Base-by-base conservation (phyloP, 441 rosid genomes). In the Dalechampia spathulata region DNA sequence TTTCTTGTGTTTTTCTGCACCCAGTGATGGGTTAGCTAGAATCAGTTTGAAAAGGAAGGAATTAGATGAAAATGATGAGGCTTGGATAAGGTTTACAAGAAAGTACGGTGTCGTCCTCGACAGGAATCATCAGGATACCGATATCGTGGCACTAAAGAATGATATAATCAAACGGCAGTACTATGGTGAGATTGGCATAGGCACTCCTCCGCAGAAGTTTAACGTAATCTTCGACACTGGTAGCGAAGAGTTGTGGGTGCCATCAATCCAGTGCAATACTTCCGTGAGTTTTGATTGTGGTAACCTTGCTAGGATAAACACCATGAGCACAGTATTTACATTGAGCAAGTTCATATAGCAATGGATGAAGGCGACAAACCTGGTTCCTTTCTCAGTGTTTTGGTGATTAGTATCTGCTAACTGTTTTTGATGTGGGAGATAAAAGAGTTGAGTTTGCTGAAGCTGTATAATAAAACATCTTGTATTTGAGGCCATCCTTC, bases 201-300 rank as follows among this genome's bases (percentile, higher is more conserved):
- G 96, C 21, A 78, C 82, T 40, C 96, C 96, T 38, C 73, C 87
- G 13, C 94, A 88, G 62, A 85, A 78, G 40, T 85, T 88, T 60
- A 78, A 84, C 1, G 96, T 85, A 62, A 78, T 88, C 22, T 88
- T 88, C 60, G 96, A 88, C 73, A 88, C 96, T 4, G 89, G 95
- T 41, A 88, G 91, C 66, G 77, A 94, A 59, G 83, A 88, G 64
- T 66, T 88, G 64, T 88, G 95, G 96, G 87, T 86, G 52, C 95
- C 96, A 10, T 86, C 95, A 12, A 68, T 82, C 6, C 78, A 83
- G 62, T 88, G 91, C 65, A 72, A 68, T 55, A 69, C 79, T 28
- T 88, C 90, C 9, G 91, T 86, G 61, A 78, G 90, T 74, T 45
- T 43, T 58, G 21, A n/a, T n/a, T n/a, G n/a, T n/a, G n/a, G n/a